Conservation (phyloP, 2,329 filamentous ascomycete genomes). For the Verruconis gallopava region DNA sequence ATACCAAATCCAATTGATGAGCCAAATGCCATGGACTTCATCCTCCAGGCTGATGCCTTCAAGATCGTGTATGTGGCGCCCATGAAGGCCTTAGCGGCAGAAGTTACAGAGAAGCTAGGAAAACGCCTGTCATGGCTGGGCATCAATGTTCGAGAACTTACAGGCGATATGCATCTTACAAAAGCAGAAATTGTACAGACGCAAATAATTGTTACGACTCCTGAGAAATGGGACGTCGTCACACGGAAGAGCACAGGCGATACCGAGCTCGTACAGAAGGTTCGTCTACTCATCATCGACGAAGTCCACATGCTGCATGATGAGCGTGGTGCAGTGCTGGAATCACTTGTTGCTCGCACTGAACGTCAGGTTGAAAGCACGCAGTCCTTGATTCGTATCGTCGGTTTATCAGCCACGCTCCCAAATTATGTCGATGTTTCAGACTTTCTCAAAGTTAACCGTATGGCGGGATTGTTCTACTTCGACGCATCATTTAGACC, state of each 20-base stretch:
- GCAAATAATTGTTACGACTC: conserved; percentile 96
- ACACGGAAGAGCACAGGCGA: conserved; percentile 95
- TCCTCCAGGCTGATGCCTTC: conserved; percentile 75
- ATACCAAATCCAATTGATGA: conserved; percentile 67
- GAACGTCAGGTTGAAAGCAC: conserved; percentile 96
- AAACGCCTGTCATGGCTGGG: conserved; percentile 89
- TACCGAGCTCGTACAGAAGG: conserved; percentile 94
- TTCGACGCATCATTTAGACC: conserved; percentile 94
- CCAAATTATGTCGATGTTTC: conserved; percentile 96
- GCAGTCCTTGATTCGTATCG: conserved; percentile 89
- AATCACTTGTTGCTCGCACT: conserved; percentile 89
- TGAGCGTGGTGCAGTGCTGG: conserved; percentile 87
- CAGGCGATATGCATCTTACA: conserved; percentile 96
- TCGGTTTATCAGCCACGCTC: conserved; percentile 87
- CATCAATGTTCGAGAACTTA: conserved; percentile 82
- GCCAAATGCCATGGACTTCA: conserved; percentile 61
- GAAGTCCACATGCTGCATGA: conserved; percentile 99
- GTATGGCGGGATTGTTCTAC: conserved; percentile 85
- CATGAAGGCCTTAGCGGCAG: conserved; percentile 95
- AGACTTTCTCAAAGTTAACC: conserved; percentile 93
- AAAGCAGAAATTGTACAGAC: conserved; percentile 93
- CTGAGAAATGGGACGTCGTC: conserved; percentile 98
- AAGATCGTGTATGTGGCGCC: conserved; percentile 98
- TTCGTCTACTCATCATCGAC: conserved; percentile 89
- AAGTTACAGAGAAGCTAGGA: conserved; percentile 88